Base-by-base conservation (phyloP, 2,329 filamentous ascomycete genomes). In the Daldinia sp. region DNA sequence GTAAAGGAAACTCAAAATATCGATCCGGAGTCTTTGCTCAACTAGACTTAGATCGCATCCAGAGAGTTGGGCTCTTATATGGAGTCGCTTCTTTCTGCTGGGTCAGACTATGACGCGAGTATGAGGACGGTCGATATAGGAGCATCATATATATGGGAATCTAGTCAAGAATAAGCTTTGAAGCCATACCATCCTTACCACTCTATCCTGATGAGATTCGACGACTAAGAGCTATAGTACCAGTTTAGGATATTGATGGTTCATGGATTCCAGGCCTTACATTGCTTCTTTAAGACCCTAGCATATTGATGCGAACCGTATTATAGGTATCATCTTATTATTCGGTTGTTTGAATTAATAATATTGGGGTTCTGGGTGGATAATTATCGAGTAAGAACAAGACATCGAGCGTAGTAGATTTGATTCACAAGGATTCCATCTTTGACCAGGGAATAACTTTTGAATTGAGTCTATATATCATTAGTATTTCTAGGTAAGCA, bases 391-490 rank as follows among this genome's bases (percentile, higher is more conserved):
- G 20, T 65, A 61, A 33, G 56, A 68, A 62, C n/a, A 50, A 39
- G 37, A 23, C 6, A 20, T 18, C 18, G 30, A 63, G 28, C 5
- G 37, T 46, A 18, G 26, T 9, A 10, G 48, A n/a, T 46, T 58
- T 28, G 53, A 44, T 44, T 35, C 13, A 51, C 48, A 37, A 48
- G 6, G 51, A 64, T 35, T 51, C 41, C 15, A 55, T 33, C 23
- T 26, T 42, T 41, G 56, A 65, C 56, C 56, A 62, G 46, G 60
- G 62, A 68, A 60, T 53, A 63, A 44, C 61, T 67, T 65, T 67
- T 63, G 58, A 71, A 69, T 69, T 71, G 55, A 65, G 63, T 72
- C 63, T 70, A 71, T 72, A 62, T 61, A 70, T 70, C 59, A 72
- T 60, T 69, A 69, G 57, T 69, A 58, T 62, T 60, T 59, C 26